These are phyloP conservation scores for Talaromyces sp. DNA, from an alignment of 2,329 filamentous ascomycete genomes.

Conservation along the genomic window DNA sequence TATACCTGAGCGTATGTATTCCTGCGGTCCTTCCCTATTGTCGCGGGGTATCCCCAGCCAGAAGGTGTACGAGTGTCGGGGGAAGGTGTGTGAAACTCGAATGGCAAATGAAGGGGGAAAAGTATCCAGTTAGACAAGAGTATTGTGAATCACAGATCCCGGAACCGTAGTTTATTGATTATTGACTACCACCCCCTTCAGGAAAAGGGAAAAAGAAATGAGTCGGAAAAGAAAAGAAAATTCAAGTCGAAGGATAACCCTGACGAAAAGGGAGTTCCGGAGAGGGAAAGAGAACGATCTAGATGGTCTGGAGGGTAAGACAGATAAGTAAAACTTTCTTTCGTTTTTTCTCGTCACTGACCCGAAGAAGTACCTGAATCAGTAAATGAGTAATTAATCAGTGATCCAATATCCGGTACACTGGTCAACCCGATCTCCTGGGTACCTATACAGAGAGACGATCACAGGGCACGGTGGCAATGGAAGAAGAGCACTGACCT, in stretches of 20 bases:
- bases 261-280: constrained; percentile 4
- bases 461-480: neutral
- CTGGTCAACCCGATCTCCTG: constrained; percentile 1
- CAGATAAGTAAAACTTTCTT: neutral
- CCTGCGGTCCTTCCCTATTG: neutral
- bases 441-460: constrained; percentile 1
- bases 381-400: neutral
- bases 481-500: constrained; percentile 6
- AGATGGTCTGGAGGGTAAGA: neutral
- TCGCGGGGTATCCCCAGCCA: constrained; percentile 2
- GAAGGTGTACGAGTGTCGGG: neutral
- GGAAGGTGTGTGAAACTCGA: constrained; percentile 5
- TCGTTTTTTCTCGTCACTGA: neutral
- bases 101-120: neutral
- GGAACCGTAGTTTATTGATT: neutral
- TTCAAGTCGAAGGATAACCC: neutral
- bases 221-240: neutral
- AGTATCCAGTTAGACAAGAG: neutral
- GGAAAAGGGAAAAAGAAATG: constrained; percentile 2
- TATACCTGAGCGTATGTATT: neutral
- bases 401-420: neutral
- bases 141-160: neutral
- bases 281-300: constrained; percentile 1
- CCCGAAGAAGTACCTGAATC: neutral
- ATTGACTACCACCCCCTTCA: neutral